A percentile compares a stretch with the other conserved stretches of the same genome.
Evolutionary conservation across 2,329 filamentous ascomycete species (phyloP).

Genomic region (Pestalotiopsis sp.): DNA sequence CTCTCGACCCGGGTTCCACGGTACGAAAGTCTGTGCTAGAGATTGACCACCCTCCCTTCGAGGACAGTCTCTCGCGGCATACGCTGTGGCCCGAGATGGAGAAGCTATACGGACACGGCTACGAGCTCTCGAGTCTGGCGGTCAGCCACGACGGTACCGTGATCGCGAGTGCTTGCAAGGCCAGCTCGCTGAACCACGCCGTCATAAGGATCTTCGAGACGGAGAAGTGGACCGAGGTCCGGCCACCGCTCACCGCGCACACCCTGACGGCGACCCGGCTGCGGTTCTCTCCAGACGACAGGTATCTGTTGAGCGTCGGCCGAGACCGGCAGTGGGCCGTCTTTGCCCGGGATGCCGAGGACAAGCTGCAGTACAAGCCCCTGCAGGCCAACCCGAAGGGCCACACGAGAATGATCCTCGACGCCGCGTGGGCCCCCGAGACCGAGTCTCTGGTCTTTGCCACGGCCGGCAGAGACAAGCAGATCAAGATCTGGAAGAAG

Average conservation of each 20-base stretch:
- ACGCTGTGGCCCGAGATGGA: constrained; percentile 96
- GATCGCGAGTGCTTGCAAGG: constrained; percentile 90
- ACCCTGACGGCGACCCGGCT: constrained; percentile 83
- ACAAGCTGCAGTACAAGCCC: constrained; percentile 53
- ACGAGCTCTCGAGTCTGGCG: constrained; percentile 90
- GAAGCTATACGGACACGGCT: constrained; percentile 97
- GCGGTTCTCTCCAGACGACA: constrained; percentile 76
- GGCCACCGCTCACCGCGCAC: constrained; percentile 82
- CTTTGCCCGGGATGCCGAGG: constrained; percentile 53
- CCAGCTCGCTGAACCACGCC: constrained; percentile 90
- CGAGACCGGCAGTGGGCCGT: constrained; percentile 90
- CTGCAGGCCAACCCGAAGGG: constrained; percentile 76
- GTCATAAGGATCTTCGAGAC: constrained; percentile 93
- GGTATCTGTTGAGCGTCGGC: constrained; percentile 82
- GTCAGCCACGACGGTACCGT: constrained; percentile 74
- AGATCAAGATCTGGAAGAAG: constrained; percentile 70
- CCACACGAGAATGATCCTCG: constrained; percentile 90
- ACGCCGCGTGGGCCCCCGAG: constrained; percentile 77
- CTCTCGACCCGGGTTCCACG: constrained; percentile 57
- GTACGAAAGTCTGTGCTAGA: constrained; percentile 65
- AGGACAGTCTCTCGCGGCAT: constrained; percentile 86
- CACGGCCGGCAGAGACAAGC: constrained; percentile 89
- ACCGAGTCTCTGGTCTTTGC: constrained; percentile 63
- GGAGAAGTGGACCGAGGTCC: constrained; percentile 82
- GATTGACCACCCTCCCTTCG: constrained; percentile 76